phyloP scores from a whole-genome alignment of 352 stramenopile genomes.

The Blastocystis sp. region DNA sequence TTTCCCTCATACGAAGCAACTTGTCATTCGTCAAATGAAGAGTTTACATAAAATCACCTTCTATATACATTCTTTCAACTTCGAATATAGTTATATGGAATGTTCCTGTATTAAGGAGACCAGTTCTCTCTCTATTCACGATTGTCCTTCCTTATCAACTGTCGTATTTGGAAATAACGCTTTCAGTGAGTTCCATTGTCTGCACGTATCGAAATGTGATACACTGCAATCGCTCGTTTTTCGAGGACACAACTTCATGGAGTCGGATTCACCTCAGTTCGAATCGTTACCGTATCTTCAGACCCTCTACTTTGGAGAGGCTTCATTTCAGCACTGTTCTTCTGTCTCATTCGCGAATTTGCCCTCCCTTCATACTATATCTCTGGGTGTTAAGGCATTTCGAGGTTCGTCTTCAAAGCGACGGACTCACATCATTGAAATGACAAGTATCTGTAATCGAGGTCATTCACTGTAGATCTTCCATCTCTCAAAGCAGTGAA shows the following conservation, averaged over 20 bases:
- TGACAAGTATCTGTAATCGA: background rate
- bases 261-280: background rate
- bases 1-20: background rate
- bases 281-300: background rate
- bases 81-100: no score
- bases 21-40: background rate
- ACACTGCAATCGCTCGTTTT: background rate
- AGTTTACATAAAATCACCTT: no score
- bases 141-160: background rate
- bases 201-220: background rate
- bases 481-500: background rate
- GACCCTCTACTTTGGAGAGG: background rate
- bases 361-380: background rate
- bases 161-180: background rate
- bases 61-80: no score
- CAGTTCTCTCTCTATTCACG: background rate
- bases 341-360: background rate
- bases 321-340: background rate
- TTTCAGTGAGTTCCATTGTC: background rate
- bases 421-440: background rate
- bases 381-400: background rate
- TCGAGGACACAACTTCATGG: background rate
- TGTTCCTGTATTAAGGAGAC: no score
- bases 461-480: background rate
- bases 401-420: background rate